A percentile compares a stretch with the other conserved stretches of the same genome.
Conservation (phyloP, 768 basidiomycete genomes). For the Pleurotus platypus region DNA sequence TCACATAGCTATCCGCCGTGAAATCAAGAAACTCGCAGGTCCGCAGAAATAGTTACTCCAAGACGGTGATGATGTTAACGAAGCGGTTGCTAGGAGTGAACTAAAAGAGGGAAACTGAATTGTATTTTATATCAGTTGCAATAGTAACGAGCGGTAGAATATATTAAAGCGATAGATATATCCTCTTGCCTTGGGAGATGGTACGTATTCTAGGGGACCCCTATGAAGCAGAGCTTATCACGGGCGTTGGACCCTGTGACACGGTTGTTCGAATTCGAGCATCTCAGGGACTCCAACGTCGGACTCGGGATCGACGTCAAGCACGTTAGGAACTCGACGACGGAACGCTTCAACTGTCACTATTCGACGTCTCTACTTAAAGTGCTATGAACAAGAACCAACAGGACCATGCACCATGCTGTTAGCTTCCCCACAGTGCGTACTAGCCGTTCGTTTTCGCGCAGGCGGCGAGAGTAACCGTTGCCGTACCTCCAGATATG, state of each 20-base stretch:
- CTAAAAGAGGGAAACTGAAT: no score
- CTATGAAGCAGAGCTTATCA: no score
- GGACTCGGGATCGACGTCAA: slow-evolving; percentile 1
- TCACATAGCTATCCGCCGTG: slow-evolving; percentile 41
- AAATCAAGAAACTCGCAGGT: slow-evolving; percentile 42
- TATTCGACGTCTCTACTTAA: neutral
- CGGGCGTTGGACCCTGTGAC: no score
- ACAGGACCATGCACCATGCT: neutral
- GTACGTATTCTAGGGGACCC: no score
- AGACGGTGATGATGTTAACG: no score
- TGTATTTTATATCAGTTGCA: no score
- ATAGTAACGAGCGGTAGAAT: no score
- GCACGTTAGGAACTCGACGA: slow-evolving; percentile 1
- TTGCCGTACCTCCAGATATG: neutral
- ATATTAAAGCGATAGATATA: no score
- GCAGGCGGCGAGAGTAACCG: neutral
- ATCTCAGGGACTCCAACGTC: no score
- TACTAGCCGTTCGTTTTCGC: neutral
- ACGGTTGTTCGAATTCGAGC: no score
- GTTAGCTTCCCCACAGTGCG: neutral
- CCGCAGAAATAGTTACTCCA: neutral
- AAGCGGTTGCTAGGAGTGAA: no score
- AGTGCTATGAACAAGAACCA: neutral
- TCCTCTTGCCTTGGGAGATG: no score
- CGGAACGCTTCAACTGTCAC: slow-evolving; percentile 4